These are phyloP conservation scores for Letharia lupina DNA, from an alignment of 495 filamentous ascomycete species.

Conservation along the genomic window DNA sequence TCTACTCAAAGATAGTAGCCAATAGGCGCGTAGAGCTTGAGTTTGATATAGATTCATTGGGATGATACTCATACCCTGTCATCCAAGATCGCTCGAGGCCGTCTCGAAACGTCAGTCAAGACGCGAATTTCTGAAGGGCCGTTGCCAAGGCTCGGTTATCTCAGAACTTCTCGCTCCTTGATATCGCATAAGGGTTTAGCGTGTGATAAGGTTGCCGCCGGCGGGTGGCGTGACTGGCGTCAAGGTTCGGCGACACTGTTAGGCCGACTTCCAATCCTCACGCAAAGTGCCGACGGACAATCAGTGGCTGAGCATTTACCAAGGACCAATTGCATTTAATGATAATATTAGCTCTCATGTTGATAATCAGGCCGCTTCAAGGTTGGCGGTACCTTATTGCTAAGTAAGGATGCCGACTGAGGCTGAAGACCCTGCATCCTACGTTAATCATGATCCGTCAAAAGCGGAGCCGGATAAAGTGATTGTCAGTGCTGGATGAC, in stretches of 20 bases:
- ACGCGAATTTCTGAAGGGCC: background rate
- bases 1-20: background rate
- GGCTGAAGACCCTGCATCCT: background rate
- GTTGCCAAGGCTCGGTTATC: background rate
- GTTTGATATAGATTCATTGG: background rate
- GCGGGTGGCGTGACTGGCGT: background rate
- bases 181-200: background rate
- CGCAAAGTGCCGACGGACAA: too few relatives aligned
- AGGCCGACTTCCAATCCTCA: background rate
- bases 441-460: background rate
- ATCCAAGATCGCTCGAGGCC: background rate
- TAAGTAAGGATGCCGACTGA: background rate
- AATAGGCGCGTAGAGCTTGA: background rate
- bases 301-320: too few relatives aligned
- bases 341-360: background rate
- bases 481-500: background rate
- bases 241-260: background rate
- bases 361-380: background rate
- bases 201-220: background rate
- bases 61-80: background rate
- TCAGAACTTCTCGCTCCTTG: background rate
- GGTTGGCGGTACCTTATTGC: background rate
- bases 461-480: background rate
- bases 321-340: background rate
- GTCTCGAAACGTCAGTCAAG: background rate